Percentiles rank a stretch among this genome's conserved stretches.
Conservation (phyloP, 805 yeast species). For the Debaryomyces castellii region DNA sequence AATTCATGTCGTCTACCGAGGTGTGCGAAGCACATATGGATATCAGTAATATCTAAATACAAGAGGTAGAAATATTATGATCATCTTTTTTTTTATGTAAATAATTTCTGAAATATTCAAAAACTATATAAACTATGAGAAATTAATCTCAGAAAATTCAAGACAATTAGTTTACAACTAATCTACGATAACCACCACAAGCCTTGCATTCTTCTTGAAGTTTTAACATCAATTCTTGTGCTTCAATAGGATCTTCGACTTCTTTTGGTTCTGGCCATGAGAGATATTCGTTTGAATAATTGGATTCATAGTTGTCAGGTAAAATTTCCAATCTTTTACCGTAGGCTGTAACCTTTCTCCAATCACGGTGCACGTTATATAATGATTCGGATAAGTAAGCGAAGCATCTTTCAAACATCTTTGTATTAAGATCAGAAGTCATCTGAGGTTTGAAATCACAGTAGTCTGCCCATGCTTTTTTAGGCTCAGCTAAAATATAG, state of each 20-base stretch:
- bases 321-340: conserved; percentile 54
- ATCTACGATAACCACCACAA: conserved; percentile 50
- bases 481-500: conserved; percentile 43
- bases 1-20: not conserved
- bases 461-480: conserved; percentile 47
- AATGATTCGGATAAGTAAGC: conserved; percentile 54
- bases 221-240: conserved; percentile 46
- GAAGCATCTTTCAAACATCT: conserved; percentile 52
- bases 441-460: conserved; percentile 48
- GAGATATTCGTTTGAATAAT: conserved; percentile 51
- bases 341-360: conserved; percentile 55
- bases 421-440: conserved; percentile 38
- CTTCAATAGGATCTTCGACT: conserved; percentile 45
- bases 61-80: no score
- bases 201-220: conserved; percentile 48
- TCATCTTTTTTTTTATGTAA: no score
- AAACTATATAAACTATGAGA: not conserved
- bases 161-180: conserved; percentile 17
- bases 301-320: conserved; percentile 48
- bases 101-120: no score
- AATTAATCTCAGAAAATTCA: not conserved
- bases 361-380: conserved; percentile 55
- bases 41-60: no score
- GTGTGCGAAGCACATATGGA: no score
- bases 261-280: conserved; percentile 51